phyloP scores from a whole-genome alignment of 192 early-diverging fungal species.

The Cetraspora pellucida region DNA sequence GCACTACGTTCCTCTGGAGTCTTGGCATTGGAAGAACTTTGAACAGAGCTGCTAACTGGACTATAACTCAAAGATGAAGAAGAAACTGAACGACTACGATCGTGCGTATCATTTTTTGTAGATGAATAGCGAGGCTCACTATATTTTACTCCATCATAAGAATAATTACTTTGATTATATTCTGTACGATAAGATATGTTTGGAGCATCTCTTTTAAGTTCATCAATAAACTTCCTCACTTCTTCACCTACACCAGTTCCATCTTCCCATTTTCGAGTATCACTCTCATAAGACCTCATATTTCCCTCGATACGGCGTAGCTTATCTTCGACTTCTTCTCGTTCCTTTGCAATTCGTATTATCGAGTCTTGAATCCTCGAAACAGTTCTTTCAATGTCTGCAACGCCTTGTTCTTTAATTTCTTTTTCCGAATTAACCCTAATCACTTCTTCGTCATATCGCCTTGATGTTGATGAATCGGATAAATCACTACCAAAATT shows the following conservation, averaged over 20 bases:
- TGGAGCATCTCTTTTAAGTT: constrained; percentile 36
- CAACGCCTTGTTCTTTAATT: constrained; percentile 44
- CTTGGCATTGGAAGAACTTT: constrained; percentile 36
- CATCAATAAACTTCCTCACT: constrained; percentile 48
- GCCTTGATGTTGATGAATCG: constrained; percentile 10
- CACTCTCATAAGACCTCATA: constrained; percentile 12
- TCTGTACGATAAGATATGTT: not conserved
- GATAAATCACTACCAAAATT: constrained; percentile 34
- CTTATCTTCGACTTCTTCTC: constrained; percentile 43
- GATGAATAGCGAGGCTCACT: constrained; percentile 11
- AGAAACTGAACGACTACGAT: constrained; percentile 28
- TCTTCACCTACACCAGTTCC: constrained; percentile 51
- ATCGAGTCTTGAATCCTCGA: constrained; percentile 47
- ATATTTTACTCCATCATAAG: not conserved
- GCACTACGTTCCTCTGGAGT: constrained; percentile 51
- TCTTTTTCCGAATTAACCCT: constrained; percentile 46
- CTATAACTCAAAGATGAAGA: constrained; percentile 27
- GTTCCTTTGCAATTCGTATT: constrained; percentile 33
- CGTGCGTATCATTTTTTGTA: not conserved
- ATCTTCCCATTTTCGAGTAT: constrained; percentile 48
- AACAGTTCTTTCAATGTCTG: constrained; percentile 49
- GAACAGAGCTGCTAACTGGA: constrained; percentile 33
- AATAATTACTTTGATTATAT: not conserved
- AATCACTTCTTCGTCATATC: constrained; percentile 50
- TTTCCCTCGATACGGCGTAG: constrained; percentile 35